phyloP scores from a whole-genome alignment of 352 stramenopile genomes.

The Phytophthora pini region DNA sequence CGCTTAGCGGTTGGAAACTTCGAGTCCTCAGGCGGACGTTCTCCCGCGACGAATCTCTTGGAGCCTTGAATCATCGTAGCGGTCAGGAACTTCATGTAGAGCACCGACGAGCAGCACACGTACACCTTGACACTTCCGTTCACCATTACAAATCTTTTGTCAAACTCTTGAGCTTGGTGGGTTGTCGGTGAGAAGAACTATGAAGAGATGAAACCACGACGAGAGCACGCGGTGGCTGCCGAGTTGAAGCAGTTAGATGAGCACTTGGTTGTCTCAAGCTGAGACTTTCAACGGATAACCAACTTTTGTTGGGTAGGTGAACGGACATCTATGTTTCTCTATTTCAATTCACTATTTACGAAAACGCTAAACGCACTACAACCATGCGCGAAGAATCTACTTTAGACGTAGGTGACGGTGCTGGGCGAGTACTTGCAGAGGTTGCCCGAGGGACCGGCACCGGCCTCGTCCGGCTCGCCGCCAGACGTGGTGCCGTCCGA shows the following conservation, averaged over 20 bases:
- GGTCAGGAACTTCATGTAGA: conserved; percentile 73
- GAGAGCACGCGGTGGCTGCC: background rate
- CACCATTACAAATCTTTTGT: conserved; percentile 8
- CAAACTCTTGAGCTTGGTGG: background rate
- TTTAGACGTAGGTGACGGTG: conserved; percentile 27
- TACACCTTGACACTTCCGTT: conserved; percentile 24
- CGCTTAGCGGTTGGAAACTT: conserved; percentile 38
- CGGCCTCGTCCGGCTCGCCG: conserved; percentile 23
- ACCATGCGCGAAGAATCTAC: background rate
- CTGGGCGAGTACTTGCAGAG: conserved; percentile 38
- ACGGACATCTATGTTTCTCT: conserved; percentile 6
- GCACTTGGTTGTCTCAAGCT: conserved; percentile 12
- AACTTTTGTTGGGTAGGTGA: background rate
- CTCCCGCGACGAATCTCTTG: conserved; percentile 58
- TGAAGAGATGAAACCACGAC: background rate
- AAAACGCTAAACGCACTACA: background rate
- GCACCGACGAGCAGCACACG: conserved; percentile 40
- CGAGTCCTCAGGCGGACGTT: conserved; percentile 61
- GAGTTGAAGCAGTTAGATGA: conserved; percentile 4
- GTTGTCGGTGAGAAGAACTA: background rate
- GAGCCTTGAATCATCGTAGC: conserved; percentile 54
- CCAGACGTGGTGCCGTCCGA: conserved; percentile 26
- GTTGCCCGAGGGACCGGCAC: conserved; percentile 20
- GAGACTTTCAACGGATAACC: conserved; percentile 9
- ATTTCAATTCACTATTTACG: conserved; percentile 2